Evolutionary conservation across 1,139 yeast genomes (phyloP).

Genomic region (Yamadazyma kanchanaburiensis): DNA sequence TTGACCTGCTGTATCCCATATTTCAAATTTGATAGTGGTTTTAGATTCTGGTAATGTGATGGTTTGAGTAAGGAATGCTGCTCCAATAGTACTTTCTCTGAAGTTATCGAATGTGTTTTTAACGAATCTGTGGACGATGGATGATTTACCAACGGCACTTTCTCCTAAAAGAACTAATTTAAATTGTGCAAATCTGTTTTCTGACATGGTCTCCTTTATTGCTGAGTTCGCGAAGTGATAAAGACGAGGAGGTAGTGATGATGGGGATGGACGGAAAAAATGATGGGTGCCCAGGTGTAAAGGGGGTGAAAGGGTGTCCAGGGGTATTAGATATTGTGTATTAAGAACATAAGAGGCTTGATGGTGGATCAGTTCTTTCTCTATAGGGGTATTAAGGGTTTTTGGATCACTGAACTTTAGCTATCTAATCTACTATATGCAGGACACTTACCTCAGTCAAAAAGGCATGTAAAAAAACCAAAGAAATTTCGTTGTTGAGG

Average conservation of each 20-base stretch:
- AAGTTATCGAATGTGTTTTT: conserved; percentile 87
- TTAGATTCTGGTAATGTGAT: conserved; percentile 40
- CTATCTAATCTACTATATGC: too few relatives aligned
- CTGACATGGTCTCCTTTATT: background rate
- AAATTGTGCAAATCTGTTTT: conserved; percentile 35
- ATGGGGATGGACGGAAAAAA: too few relatives aligned
- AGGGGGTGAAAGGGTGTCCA: too few relatives aligned
- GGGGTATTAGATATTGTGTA: too few relatives aligned
- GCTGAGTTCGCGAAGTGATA: conserved; percentile 2
- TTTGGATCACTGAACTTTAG: too few relatives aligned
- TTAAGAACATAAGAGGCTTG: too few relatives aligned
- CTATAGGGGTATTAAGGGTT: too few relatives aligned
- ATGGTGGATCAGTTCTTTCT: too few relatives aligned
- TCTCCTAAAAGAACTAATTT: conserved; percentile 46
- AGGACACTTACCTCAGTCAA: too few relatives aligned
- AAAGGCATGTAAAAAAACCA: too few relatives aligned
- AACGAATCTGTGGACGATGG: conserved; percentile 44
- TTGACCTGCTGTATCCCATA: conserved; percentile 54
- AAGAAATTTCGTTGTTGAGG: too few relatives aligned
- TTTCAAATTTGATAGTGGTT: conserved; percentile 42
- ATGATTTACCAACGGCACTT: conserved; percentile 49
- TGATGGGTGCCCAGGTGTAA: too few relatives aligned
- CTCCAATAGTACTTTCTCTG: conserved; percentile 95
- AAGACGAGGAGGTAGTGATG: conserved; percentile 2
- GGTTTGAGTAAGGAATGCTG: conserved; percentile 94